Conservation (phyloP, 179 eudicot species). For the Corrigiola litoralis region DNA sequence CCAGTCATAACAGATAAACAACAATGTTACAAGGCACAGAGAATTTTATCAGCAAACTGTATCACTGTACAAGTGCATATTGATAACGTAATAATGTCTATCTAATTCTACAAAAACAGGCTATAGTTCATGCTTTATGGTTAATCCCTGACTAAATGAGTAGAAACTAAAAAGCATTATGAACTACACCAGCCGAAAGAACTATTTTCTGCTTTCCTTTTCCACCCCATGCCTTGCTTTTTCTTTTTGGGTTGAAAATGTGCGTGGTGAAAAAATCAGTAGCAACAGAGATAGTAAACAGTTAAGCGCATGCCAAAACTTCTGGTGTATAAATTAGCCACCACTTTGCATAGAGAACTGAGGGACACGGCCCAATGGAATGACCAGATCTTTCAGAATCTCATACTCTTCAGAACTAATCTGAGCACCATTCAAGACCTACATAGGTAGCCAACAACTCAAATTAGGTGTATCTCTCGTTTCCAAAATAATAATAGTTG, state of each 20-base stretch:
- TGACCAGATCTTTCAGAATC: constrained; percentile 67
- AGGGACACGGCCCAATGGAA: constrained; percentile 81
- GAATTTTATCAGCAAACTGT: background rate
- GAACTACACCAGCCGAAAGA: background rate
- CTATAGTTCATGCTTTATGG: too few species aligned
- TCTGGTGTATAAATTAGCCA: constrained; percentile 16
- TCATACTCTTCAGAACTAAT: constrained; percentile 64
- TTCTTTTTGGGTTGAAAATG: background rate
- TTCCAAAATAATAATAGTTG: too few species aligned
- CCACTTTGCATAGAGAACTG: constrained; percentile 48
- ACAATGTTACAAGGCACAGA: background rate
- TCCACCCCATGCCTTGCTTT: background rate
- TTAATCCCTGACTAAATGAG: too few species aligned
- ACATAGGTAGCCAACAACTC: constrained; percentile 13
- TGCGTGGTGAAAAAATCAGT: background rate
- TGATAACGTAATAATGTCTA: background rate
- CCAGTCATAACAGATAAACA: background rate
- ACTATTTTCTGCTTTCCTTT: background rate
- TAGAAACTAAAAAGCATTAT: background rate
- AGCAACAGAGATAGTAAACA: background rate
- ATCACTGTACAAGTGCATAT: background rate
- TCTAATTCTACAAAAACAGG: background rate
- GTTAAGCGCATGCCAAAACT: constrained; percentile 3
- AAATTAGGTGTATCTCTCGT: too few species aligned
- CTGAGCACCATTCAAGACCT: constrained; percentile 72